phyloP scores from a whole-genome alignment of 73 alveolate genomes.

The Paramecium sexaurelia region DNA sequence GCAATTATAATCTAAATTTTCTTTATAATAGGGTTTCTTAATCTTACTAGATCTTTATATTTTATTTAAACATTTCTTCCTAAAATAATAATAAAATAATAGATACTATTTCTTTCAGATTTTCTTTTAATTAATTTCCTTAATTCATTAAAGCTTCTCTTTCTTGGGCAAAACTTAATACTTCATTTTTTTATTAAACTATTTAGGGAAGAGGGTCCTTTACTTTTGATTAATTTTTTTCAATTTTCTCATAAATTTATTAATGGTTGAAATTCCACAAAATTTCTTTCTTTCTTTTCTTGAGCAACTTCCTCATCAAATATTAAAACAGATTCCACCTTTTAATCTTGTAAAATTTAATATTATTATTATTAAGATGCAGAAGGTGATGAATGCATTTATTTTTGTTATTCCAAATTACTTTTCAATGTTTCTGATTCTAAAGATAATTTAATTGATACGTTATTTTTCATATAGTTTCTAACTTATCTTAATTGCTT shows the following conservation, averaged over 20 bases:
- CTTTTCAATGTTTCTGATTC: constrained; percentile 10
- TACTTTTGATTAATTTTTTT: neutral
- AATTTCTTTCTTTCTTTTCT: neutral
- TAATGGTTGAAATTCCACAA: neutral
- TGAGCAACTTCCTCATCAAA: constrained; percentile 18
- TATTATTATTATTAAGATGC: constrained; percentile 11
- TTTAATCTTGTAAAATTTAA: neutral
- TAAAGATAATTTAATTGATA: neutral
- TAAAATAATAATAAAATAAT: neutral
- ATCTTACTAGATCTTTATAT: neutral
- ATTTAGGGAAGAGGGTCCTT: constrained; percentile 35
- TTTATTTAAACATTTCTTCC: constrained; percentile 8
- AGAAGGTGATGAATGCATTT: neutral
- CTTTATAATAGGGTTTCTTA: constrained; percentile 61
- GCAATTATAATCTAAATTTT: constrained; percentile 38
- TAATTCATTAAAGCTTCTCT: constrained; percentile 48
- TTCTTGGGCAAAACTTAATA: constrained; percentile 3
- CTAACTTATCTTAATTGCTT: constrained; percentile 50
- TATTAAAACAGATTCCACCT: neutral
- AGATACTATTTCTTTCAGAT: neutral
- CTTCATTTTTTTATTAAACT: constrained; percentile 46
- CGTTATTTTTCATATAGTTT: neutral
- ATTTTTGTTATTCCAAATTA: neutral
- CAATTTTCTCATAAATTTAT: neutral
- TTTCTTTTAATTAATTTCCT: constrained; percentile 11